Evolutionary conservation across 169 alveolate genomes (phyloP).

Genomic region (Plasmodium coatneyi): DNA sequence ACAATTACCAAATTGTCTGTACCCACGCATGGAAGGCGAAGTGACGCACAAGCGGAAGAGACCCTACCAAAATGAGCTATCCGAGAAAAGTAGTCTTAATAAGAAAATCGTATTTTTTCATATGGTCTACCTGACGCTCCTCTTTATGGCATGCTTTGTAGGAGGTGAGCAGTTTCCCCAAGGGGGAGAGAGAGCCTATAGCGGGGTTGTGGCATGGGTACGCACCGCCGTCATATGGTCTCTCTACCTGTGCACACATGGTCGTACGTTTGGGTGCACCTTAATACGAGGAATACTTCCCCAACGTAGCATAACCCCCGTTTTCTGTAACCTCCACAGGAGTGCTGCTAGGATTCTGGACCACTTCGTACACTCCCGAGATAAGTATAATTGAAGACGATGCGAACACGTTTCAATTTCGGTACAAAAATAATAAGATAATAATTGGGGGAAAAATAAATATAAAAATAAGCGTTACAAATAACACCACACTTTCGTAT

Average conservation of each 20-base stretch:
- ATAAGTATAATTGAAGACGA: constrained; percentile 40
- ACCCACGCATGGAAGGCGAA: constrained; percentile 45
- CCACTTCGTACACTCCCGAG: constrained; percentile 71
- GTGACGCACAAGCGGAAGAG: constrained; percentile 14
- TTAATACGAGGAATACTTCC: neutral
- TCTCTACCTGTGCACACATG: neutral
- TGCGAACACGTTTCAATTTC: constrained; percentile 72
- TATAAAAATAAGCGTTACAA: constrained; percentile 59
- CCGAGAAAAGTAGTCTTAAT: constrained; percentile 16
- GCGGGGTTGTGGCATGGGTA: neutral
- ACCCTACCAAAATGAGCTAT: constrained; percentile 15
- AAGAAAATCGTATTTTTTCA: constrained; percentile 35
- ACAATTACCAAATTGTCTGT: neutral
- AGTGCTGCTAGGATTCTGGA: constrained; percentile 50
- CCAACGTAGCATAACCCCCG: neutral
- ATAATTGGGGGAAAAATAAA: constrained; percentile 80
- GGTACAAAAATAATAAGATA: constrained; percentile 22
- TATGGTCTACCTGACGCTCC: constrained; percentile 57
- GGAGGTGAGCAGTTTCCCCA: constrained; percentile 17
- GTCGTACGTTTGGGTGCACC: neutral
- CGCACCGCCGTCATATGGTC: neutral
- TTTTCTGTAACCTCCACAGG: neutral
- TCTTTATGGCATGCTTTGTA: constrained; percentile 44
- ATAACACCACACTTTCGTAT: constrained; percentile 77
- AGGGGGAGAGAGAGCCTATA: neutral